A percentile compares a stretch with the other conserved stretches of the same genome.
Conservation (phyloP, 1,139 yeast genomes). For the Geotrichum aggregatum region DNA sequence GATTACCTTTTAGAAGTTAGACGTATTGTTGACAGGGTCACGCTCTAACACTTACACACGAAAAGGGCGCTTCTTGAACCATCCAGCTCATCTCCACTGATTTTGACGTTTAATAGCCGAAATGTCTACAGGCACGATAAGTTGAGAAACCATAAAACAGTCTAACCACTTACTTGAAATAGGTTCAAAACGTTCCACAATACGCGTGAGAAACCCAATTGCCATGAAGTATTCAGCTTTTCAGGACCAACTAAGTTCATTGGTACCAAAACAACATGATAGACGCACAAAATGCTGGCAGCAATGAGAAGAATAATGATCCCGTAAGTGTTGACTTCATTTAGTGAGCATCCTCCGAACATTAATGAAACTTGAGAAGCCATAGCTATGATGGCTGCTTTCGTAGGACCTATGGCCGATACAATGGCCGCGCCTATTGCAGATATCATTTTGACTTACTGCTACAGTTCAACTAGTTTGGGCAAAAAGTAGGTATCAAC, state of each 20-base stretch:
- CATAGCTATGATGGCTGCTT: not conserved
- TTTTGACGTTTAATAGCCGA: slow-evolving; percentile 13
- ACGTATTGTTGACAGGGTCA: not conserved
- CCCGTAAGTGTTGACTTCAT: not conserved
- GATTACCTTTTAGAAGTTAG: slow-evolving; percentile 42
- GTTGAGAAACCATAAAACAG: not conserved
- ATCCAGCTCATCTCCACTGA: slow-evolving; percentile 21
- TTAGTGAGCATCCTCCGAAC: not conserved
- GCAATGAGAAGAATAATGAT: not conserved
- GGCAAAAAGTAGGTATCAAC: no score
- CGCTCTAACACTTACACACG: slow-evolving; percentile 14
- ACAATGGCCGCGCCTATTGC: not conserved
- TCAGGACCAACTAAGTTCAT: not conserved
- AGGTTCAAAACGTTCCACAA: slow-evolving; percentile 3
- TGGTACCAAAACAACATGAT: not conserved
- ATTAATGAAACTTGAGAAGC: not conserved
- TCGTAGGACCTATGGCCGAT: not conserved
- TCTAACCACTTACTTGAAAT: not conserved
- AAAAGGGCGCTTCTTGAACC: slow-evolving; percentile 18
- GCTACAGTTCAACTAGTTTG: no score
- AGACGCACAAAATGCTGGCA: not conserved
- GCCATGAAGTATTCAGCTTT: not conserved
- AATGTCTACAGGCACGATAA: slow-evolving; percentile 8
- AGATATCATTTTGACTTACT: no score
- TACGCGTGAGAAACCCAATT: not conserved